Base-by-base conservation (phyloP, 176 grass and related monocot species). In the Elaeis guineensis region DNA sequence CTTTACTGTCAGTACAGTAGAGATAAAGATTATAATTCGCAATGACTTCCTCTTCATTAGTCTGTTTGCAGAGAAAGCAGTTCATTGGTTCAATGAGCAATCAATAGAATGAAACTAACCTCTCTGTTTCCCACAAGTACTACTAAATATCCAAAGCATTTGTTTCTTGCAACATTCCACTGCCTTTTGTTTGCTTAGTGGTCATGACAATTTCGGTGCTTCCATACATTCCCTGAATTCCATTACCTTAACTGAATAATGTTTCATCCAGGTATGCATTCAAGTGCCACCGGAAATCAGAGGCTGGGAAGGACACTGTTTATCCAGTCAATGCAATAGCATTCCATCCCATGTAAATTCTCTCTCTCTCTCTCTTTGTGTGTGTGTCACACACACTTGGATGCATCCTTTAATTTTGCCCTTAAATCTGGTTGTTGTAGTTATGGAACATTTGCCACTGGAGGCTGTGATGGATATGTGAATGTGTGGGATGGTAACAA, bases 401-500 rank as follows among this genome's bases (percentile, higher is more conserved):
- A 54, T 72, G 18, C 3, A 55, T 54, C 64, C 24, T 77, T 51
- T 20, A 29, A 25, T 30, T 18, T 8, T 49, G 9, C 35, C 35
- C 35, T 44, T 12, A 21, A 54, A 3, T 44, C 17, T 62, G 57
- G 5, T 22, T 66, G 19, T 17, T 63, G 73, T 70, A 98, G 93
- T 77, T 98, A 92, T 62, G 93, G 93, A 48, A 98, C 93, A 22
- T 98, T 98, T 92, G 87, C 93, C 48, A 98, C 93, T 4, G 93
- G 93, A 52, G 93, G 93, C 11, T 88, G 84, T 57, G 93, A 98
- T 58, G 87, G 93, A 56, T 98, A 78, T 83, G 93, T 98, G n/a
- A 98, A 98, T 70, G 87, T 98, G n/a, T 98, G 93, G 93, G 93
- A 98, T 70, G 93, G 93, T 48, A 83, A 68, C 65, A 98, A 98